A percentile compares a stretch with the other conserved stretches of the same genome.
phyloP scores from a whole-genome alignment of 108 stramenopile genomes.

The Stephanodiscus triporus region DNA sequence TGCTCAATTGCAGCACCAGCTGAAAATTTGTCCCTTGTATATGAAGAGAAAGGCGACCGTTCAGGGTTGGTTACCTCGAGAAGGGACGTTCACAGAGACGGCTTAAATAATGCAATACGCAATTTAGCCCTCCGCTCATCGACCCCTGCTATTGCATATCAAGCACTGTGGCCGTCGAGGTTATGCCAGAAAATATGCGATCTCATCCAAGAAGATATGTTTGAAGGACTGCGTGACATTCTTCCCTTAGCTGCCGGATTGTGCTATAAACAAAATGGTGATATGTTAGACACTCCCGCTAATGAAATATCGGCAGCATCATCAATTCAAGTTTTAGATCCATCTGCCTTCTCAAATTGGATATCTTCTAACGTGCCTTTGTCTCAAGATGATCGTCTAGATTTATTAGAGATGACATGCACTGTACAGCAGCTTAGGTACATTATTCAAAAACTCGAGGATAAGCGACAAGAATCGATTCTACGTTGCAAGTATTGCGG shows the following conservation, averaged over 20 bases:
- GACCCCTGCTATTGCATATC: constrained; percentile 41
- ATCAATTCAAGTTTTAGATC: constrained; percentile 39
- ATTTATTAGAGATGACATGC: constrained; percentile 57
- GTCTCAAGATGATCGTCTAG: constrained; percentile 58
- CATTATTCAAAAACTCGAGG: constrained; percentile 46
- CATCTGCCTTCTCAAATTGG: constrained; percentile 74
- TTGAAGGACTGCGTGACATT: constrained; percentile 41
- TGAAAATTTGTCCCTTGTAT: not conserved
- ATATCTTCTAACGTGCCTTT: constrained; percentile 74
- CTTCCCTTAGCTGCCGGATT: constrained; percentile 47
- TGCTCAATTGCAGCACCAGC: constrained; percentile 13
- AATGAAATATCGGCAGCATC: not conserved
- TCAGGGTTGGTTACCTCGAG: not conserved
- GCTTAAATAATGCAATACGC: not conserved
- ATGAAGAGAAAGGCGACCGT: constrained; percentile 1
- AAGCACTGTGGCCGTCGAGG: constrained; percentile 65
- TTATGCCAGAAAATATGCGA: constrained; percentile 51
- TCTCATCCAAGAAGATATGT: constrained; percentile 27
- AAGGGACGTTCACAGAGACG: constrained; percentile 10
- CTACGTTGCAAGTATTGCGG: constrained; percentile 68
- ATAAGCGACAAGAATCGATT: constrained; percentile 31
- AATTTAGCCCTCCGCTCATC: constrained; percentile 32
- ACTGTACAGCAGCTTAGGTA: constrained; percentile 55
- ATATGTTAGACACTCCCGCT: not conserved
- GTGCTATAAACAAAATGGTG: constrained; percentile 1